phyloP scores from a whole-genome alignment of 2,329 filamentous ascomycete genomes.

The Ilyonectria sp. region DNA sequence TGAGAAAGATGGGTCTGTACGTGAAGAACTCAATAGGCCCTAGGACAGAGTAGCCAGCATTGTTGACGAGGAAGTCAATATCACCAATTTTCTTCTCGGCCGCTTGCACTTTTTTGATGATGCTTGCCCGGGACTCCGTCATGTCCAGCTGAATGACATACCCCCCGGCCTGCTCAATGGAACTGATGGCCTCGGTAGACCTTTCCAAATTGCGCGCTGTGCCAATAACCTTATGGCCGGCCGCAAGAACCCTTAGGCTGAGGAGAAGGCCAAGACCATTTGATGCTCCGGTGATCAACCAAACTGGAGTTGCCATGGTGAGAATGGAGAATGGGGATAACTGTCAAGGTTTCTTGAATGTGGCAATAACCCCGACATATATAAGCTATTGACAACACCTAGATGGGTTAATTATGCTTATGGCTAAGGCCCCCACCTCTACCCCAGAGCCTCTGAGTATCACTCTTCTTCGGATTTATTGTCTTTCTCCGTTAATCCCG shows the following conservation, averaged over 20 bases:
- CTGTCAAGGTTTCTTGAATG: too few species aligned
- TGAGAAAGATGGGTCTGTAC: constrained; percentile 15
- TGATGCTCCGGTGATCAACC: constrained; percentile 46
- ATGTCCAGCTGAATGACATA: constrained; percentile 50
- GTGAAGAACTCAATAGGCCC: constrained; percentile 47
- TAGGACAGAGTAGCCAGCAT: constrained; percentile 59
- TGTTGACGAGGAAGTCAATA: constrained; percentile 68
- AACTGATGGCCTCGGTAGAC: constrained; percentile 36
- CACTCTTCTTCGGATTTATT: not conserved
- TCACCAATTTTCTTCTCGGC: constrained; percentile 46
- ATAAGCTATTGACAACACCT: not conserved
- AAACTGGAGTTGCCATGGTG: constrained; percentile 42
- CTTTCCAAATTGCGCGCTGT: constrained; percentile 37
- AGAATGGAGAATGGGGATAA: not conserved
- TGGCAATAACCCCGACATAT: not conserved
- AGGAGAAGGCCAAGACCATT: constrained; percentile 44
- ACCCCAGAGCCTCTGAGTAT: not conserved
- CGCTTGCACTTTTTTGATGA: constrained; percentile 41
- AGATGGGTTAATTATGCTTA: not conserved
- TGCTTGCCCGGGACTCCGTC: constrained; percentile 44
- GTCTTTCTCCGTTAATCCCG: not conserved
- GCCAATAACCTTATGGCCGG: constrained; percentile 39
- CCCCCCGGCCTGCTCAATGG: constrained; percentile 44
- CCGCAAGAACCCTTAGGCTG: constrained; percentile 35
- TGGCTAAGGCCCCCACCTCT: not conserved